These are phyloP conservation scores for Cutaneotrichosporon daszewskae DNA, from an alignment of 1,284 basidiomycete species.

Conservation along the genomic window DNA sequence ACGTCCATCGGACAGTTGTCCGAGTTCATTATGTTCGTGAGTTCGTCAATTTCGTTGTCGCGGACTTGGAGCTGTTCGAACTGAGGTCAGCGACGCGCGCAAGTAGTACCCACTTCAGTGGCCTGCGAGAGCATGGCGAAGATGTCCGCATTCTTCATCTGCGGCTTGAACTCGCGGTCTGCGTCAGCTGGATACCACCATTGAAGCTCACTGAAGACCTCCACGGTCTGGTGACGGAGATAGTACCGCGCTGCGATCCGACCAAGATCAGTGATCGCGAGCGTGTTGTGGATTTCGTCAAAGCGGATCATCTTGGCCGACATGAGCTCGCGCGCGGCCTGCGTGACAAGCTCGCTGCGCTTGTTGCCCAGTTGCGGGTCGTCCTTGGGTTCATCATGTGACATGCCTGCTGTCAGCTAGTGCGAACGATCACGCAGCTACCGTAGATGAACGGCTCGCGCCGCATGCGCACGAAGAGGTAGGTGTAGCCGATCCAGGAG, in stretches of 20 bases:
- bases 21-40: slow-evolving; percentile 62
- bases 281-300: slow-evolving; percentile 58
- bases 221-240: slow-evolving; percentile 78
- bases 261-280: slow-evolving; percentile 79
- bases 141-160: slow-evolving; percentile 92
- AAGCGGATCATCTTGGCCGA: slow-evolving; percentile 78
- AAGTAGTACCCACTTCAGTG: slow-evolving; percentile 63
- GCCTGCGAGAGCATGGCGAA: slow-evolving; percentile 80
- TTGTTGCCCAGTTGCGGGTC: slow-evolving; percentile 74
- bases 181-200: slow-evolving; percentile 4
- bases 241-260: slow-evolving; percentile 97
- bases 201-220: slow-evolving; percentile 62
- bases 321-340: slow-evolving; percentile 67
- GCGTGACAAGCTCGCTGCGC: slow-evolving; percentile 65
- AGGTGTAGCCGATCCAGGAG: slow-evolving; percentile 96
- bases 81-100: slow-evolving; percentile 46
- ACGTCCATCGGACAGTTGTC: slow-evolving; percentile 68
- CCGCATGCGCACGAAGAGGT: slow-evolving; percentile 87
- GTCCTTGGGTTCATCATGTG: slow-evolving; percentile 63
- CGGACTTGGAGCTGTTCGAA: slow-evolving; percentile 93
- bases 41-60: slow-evolving; percentile 81
- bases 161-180: slow-evolving; percentile 66
- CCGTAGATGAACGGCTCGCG: slow-evolving; percentile 90
- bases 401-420: slow-evolving; percentile 58
- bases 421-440: slow-evolving; percentile 40